phyloP scores from a whole-genome alignment of 148 eudicot genomes.

The Cornus florida region DNA sequence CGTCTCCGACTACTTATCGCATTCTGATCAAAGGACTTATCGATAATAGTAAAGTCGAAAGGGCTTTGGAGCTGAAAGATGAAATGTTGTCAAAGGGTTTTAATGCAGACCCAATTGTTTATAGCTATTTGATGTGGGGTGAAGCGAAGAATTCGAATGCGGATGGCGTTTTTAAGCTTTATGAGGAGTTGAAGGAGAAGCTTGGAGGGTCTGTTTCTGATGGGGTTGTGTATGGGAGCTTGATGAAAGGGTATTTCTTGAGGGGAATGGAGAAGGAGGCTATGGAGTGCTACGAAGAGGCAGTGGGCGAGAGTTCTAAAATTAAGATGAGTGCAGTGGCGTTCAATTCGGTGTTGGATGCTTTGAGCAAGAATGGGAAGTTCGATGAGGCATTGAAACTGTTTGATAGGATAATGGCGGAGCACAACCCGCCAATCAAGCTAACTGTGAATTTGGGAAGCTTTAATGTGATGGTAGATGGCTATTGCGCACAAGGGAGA shows the following conservation, averaged over 20 bases:
- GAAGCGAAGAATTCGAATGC: conserved; percentile 49
- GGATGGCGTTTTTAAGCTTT: conserved; percentile 61
- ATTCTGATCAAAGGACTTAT: conserved; percentile 72
- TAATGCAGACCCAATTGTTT: conserved; percentile 57
- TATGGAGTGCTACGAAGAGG: conserved; percentile 60
- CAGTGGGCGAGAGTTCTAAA: conserved; percentile 43
- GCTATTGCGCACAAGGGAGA: conserved; percentile 64
- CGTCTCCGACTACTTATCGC: conserved; percentile 64
- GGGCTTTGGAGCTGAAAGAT: conserved; percentile 72
- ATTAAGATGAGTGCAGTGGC: conserved; percentile 73
- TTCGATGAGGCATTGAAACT: conserved; percentile 70
- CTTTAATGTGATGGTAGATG: conserved; percentile 83
- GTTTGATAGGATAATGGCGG: conserved; percentile 69
- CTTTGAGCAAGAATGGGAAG: conserved; percentile 74
- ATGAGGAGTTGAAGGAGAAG: conserved; percentile 78
- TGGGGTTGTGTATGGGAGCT: conserved; percentile 70
- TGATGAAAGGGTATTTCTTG: conserved; percentile 81
- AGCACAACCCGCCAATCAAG: conserved; percentile 70
- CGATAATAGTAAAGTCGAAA: conserved; percentile 67
- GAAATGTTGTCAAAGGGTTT: conserved; percentile 75
- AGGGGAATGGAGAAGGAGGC: conserved; percentile 78
- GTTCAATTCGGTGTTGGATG: conserved; percentile 69
- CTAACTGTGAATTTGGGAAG: conserved; percentile 80
- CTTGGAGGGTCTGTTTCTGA: conserved; percentile 55
- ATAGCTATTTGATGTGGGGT: conserved; percentile 73